Conservation (phyloP, 1,284 basidiomycete genomes). For the Malassezia restricta region DNA sequence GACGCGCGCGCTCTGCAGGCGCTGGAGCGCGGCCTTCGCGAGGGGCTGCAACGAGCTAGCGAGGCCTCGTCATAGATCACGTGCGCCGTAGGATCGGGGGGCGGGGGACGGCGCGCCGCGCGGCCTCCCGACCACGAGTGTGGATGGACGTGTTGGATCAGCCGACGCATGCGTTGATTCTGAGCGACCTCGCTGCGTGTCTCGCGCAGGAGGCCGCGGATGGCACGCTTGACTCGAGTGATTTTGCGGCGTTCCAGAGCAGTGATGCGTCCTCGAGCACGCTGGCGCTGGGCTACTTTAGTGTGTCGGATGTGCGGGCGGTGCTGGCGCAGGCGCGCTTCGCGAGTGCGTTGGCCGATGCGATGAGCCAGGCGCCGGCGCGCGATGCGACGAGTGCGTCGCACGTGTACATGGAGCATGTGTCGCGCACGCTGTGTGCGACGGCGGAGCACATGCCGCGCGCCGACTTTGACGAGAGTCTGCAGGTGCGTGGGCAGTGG, state of each 20-base stretch:
- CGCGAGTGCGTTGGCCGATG: slow-evolving; percentile 31
- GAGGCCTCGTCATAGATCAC: neutral
- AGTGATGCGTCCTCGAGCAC: neutral
- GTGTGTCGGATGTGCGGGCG: slow-evolving; percentile 26
- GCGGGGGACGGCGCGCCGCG: neutral
- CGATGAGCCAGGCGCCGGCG: slow-evolving; percentile 17
- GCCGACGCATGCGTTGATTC: slow-evolving; percentile 66
- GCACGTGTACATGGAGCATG: slow-evolving; percentile 5
- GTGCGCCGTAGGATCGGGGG: neutral
- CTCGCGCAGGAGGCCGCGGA: slow-evolving; percentile 42
- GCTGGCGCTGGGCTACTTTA: neutral
- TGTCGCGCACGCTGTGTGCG: neutral
- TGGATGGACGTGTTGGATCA: slow-evolving; percentile 43
- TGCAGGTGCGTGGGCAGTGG: slow-evolving; percentile 24
- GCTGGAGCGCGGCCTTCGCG: slow-evolving; percentile 18
- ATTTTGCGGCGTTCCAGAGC: slow-evolving; percentile 8
- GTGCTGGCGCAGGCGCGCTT: slow-evolving; percentile 41
- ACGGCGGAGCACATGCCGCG: slow-evolving; percentile 22
- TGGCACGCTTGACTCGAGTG: neutral
- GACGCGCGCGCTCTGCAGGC: slow-evolving; percentile 20
- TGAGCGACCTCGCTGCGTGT: slow-evolving; percentile 65
- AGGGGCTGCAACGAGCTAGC: neutral
- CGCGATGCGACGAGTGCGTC: neutral
- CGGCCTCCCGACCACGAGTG: too few relatives aligned
- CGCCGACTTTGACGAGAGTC: slow-evolving; percentile 23